A percentile compares a stretch with the other conserved stretches of the same genome.
phyloP scores from a whole-genome alignment of 345 rosid genomes.

The Salix brachista region DNA sequence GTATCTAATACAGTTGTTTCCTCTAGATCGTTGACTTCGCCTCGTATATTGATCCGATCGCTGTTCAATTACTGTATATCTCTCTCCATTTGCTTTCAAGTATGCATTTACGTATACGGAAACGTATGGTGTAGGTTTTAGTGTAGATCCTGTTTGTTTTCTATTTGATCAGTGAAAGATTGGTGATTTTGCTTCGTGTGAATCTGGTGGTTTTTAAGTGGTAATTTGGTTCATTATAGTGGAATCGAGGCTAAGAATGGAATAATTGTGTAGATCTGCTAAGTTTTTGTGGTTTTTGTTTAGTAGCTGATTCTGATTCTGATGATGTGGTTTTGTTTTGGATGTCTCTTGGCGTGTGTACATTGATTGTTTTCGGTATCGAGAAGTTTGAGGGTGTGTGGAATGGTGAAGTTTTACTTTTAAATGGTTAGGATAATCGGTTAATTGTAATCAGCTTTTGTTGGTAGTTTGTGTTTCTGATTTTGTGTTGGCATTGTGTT shows the following conservation, averaged over 20 bases:
- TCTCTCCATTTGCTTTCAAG: neutral
- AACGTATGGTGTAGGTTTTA: neutral
- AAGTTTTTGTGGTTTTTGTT: neutral
- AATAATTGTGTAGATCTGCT: constrained; percentile 19
- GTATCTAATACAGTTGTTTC: too few relatives aligned
- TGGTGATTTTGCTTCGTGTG: neutral
- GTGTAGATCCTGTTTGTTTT: neutral
- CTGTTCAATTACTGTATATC: neutral
- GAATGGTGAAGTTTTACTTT: neutral
- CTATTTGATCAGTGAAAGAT: constrained; percentile 4
- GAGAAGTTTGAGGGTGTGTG: neutral
- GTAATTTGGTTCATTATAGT: neutral
- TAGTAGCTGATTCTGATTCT: neutral
- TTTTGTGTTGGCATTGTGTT: neutral
- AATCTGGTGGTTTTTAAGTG: constrained; percentile 7
- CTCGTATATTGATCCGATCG: neutral
- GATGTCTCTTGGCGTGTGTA: neutral
- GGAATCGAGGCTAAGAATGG: constrained; percentile 3
- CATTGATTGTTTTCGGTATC: neutral
- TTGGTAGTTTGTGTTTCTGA: neutral
- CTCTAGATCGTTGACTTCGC: neutral
- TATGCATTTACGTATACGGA: neutral
- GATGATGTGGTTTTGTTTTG: neutral
- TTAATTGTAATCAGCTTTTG: neutral
- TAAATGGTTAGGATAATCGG: neutral